These are phyloP conservation scores for Casuarina equisetifolia DNA, from an alignment of 306 rosid genomes.

Conservation along the genomic window DNA sequence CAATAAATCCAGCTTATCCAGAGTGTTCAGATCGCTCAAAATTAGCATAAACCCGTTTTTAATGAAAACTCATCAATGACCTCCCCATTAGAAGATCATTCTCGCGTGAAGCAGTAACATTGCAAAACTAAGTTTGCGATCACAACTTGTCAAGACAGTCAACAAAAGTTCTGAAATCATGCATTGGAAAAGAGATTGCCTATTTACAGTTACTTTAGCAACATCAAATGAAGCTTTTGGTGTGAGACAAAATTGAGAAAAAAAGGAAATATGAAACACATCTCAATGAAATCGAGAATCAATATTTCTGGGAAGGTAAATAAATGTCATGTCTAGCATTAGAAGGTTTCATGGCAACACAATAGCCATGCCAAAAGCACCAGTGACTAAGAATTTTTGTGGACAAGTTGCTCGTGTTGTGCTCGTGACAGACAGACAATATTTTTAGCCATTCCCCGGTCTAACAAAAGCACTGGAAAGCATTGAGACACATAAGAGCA, in stretches of 20 bases:
- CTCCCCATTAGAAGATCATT: background rate
- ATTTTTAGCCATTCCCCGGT: background rate
- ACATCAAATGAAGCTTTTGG: background rate
- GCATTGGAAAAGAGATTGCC: background rate
- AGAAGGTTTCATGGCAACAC: background rate
- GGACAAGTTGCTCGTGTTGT: background rate
- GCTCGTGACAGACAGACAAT: background rate
- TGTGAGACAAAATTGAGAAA: background rate
- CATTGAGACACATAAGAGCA: background rate
- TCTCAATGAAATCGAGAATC: slow-evolving; percentile 3
- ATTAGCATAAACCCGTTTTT: background rate
- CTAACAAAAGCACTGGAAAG: slow-evolving; percentile 5
- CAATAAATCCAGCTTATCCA: slow-evolving; percentile 15
- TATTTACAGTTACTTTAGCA: background rate
- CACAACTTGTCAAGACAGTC: background rate
- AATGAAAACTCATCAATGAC: background rate
- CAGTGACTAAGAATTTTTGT: background rate
- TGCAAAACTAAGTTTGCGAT: background rate
- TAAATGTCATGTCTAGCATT: background rate
- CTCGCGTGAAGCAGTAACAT: background rate
- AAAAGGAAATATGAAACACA: background rate
- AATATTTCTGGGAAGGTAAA: background rate
- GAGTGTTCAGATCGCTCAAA: slow-evolving; percentile 3
- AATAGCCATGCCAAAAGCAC: background rate
- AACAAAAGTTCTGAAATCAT: background rate